A percentile compares a stretch with the other conserved stretches of the same genome.
Evolutionary conservation across 1,284 basidiomycete species (phyloP).

Genomic region (Irpex rosettiformis): DNA sequence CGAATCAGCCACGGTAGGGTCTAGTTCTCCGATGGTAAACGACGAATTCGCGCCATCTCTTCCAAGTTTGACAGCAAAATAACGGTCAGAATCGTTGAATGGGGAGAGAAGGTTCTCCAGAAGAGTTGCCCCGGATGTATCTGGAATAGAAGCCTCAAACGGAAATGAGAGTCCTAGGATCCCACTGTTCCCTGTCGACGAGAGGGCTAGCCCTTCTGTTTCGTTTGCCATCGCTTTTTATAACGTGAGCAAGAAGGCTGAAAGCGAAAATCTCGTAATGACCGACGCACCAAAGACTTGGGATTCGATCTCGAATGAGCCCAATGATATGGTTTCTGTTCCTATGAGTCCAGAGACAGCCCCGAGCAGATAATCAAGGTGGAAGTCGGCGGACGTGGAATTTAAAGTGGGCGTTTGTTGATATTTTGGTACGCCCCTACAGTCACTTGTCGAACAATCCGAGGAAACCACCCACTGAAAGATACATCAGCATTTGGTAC

Average conservation of each 20-base stretch:
- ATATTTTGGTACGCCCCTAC: constrained; percentile 30
- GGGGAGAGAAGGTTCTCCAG: constrained; percentile 47
- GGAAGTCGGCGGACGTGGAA: constrained; percentile 33
- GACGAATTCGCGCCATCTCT: constrained; percentile 38
- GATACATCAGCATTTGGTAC: constrained; percentile 14
- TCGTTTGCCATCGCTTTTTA: constrained; percentile 43
- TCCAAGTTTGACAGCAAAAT: constrained; percentile 51
- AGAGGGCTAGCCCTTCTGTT: constrained; percentile 42
- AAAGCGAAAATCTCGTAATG: neutral
- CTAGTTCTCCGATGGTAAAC: constrained; percentile 49
- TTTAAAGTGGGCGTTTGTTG: constrained; percentile 29
- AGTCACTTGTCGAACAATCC: constrained; percentile 31
- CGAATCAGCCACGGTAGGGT: constrained; percentile 35
- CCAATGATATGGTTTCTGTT: constrained; percentile 42
- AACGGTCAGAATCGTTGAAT: constrained; percentile 37
- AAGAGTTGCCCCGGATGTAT: constrained; percentile 40
- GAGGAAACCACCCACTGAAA: constrained; percentile 36
- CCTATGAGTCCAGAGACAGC: constrained; percentile 42
- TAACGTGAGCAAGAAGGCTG: neutral
- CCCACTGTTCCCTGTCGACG: constrained; percentile 49
- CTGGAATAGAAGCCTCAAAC: constrained; percentile 42
- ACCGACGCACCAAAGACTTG: constrained; percentile 38
- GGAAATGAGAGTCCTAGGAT: constrained; percentile 55
- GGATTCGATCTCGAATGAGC: constrained; percentile 36
- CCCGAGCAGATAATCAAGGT: constrained; percentile 44